Conservation (phyloP, 306 rosid genomes). For the Lathyrus aphaca region DNA sequence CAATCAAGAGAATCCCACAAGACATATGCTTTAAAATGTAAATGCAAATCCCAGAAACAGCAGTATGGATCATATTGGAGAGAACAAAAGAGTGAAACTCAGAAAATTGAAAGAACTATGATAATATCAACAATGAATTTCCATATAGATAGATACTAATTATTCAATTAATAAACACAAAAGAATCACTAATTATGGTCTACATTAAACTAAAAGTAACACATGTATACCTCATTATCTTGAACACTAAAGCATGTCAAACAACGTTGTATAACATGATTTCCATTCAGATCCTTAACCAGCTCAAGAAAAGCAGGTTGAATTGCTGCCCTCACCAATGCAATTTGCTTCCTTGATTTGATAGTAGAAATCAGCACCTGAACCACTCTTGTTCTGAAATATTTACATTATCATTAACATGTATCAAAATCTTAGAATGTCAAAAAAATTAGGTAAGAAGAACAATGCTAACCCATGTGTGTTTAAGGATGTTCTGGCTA, state of each 20-base stretch:
- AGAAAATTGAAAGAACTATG: not conserved
- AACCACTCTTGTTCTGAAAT: slow-evolving; percentile 68
- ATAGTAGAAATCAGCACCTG: slow-evolving; percentile 70
- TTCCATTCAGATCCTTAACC: slow-evolving; percentile 64
- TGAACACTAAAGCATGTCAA: slow-evolving; percentile 58
- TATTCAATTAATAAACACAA: not conserved
- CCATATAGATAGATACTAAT: no score
- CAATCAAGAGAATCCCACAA: not conserved
- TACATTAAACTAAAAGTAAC: not conserved
- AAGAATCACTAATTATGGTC: not conserved
- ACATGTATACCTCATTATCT: slow-evolving; percentile 59
- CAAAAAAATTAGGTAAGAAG: not conserved
- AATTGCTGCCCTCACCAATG: slow-evolving; percentile 56
- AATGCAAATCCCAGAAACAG: not conserved
- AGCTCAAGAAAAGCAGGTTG: slow-evolving; percentile 70
- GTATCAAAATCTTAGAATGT: not conserved
- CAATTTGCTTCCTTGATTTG: slow-evolving; percentile 38
- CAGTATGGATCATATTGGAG: not conserved
- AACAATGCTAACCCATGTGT: slow-evolving; percentile 49
- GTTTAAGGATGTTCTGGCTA: slow-evolving; percentile 57
- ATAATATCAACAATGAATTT: not conserved
- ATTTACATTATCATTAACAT: not conserved
- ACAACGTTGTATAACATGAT: slow-evolving; percentile 73
- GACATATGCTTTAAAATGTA: not conserved
- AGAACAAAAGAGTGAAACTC: not conserved